Evolutionary conservation across 495 filamentous ascomycete genomes (phyloP), one percentile per base, ranked within the genome.

Genomic region (Barbatosphaeria neglecta): DNA sequence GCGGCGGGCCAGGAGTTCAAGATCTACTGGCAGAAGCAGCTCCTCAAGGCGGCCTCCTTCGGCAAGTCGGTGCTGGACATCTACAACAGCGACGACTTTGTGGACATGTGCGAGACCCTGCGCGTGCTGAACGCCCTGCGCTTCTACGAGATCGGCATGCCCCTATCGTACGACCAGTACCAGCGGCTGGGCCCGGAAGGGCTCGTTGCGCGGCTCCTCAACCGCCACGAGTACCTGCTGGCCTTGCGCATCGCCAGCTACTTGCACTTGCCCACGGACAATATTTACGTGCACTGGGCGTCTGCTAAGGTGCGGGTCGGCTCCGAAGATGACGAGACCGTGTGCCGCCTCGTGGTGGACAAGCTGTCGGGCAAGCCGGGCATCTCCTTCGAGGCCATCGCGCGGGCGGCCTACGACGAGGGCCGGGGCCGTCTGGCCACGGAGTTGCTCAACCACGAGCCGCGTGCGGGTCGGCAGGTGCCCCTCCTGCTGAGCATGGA

Each of bases 71-170:
- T 96, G 0, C 75, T 96, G 2, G 92, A 95, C 53, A 78, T 97
- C 23, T 98, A 97, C 65, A 93, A 86, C 63, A 93, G 86, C 57
- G 92, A 98, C 52, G 90, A 97, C 47, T 98, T 97, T 62, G 93
- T 98, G 22, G 89, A 96, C 47, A 96, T 95, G 87, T 95, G 87
- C 52, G 92, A 98, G 63, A 90, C 83, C 10, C 66, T 97, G 16
- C 82, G 92, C 41, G 88, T 98, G 3, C 73, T 98, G 24, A 95
- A 94, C 56, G 90, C 93, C 15, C 81, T 88, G 4, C 76, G 92
- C 40, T 94, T 84, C 59, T 96, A 87, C 55, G 82, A 92, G 56
- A 82, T 98, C 45, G 92, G 93, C 11, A 54, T 98, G 15, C 87
- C 92, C 0, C 55, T 97, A n/a, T 92, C 87, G 10, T 92, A 92